Conservation (phyloP, 2,329 filamentous ascomycete genomes). For the Biscogniauxia marginata region DNA sequence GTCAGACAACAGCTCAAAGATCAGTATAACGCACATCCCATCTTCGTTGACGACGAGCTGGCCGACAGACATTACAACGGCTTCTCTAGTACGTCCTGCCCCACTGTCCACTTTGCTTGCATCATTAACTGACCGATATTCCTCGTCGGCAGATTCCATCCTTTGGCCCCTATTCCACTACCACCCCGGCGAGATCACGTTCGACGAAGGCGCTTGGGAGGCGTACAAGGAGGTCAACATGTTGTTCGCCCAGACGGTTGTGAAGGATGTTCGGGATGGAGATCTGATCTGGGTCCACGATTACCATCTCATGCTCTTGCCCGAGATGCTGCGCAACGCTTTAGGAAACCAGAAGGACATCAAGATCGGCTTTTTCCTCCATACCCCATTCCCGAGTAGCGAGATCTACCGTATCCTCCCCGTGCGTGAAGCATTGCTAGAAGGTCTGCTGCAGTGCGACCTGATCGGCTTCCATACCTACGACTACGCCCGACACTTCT, state of each 20-base stretch:
- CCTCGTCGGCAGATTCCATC: conserved; percentile 69
- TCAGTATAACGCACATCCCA: conserved; percentile 84
- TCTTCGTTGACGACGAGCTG: conserved; percentile 91
- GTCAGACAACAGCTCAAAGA: conserved; percentile 79
- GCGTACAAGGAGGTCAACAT: conserved; percentile 93
- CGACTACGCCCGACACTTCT: conserved; percentile 96
- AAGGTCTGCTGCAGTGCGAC: conserved; percentile 88
- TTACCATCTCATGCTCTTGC: conserved; percentile 96
- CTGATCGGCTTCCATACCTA: conserved; percentile 98
- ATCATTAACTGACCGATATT: conserved; percentile 14
- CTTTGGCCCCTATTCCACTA: conserved; percentile 99
- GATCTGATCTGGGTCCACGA: conserved; percentile 98
- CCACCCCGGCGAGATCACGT: conserved; percentile 96
- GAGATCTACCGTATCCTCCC: conserved; percentile 96
- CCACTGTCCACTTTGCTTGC: neutral
- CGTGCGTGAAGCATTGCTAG: conserved; percentile 83
- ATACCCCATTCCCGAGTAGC: conserved; percentile 94
- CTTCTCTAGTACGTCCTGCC: conserved; percentile 73
- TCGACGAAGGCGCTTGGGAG: conserved; percentile 91
- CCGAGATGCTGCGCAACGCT: conserved; percentile 90
- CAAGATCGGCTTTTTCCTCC: conserved; percentile 97
- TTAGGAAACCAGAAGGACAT: conserved; percentile 80
- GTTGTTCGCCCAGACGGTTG: conserved; percentile 84
- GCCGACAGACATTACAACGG: conserved; percentile 97
- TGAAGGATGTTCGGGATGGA: conserved; percentile 84